phyloP scores from a whole-genome alignment of 495 filamentous ascomycete genomes.

The Penicillium tannophilum region DNA sequence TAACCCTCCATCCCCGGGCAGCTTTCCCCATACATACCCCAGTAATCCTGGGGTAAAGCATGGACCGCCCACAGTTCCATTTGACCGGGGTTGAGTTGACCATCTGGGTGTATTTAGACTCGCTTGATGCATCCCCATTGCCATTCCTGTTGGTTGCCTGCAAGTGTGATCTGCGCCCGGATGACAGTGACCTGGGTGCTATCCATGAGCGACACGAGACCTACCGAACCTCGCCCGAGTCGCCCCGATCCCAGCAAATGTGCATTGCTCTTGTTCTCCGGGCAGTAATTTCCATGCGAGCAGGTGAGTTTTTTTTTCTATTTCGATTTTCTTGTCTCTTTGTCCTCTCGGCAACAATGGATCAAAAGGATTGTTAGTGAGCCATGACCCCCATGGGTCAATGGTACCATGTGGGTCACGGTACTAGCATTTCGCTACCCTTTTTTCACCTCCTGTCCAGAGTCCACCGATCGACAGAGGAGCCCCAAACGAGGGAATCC shows the following conservation, averaged over 20 bases:
- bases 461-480: slow-evolving; percentile 28
- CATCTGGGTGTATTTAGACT: slow-evolving; percentile 52
- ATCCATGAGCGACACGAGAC: slow-evolving; percentile 64
- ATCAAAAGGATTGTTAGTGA: slow-evolving; percentile 18
- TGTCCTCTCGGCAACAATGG: slow-evolving; percentile 7
- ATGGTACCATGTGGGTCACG: slow-evolving; percentile 35
- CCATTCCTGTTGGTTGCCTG: slow-evolving; percentile 79
- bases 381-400: slow-evolving; percentile 30
- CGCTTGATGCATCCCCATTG: slow-evolving; percentile 63
- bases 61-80: not conserved
- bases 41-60: slow-evolving; percentile 1
- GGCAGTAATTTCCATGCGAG: slow-evolving; percentile 62
- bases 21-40: not conserved
- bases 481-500: slow-evolving; percentile 8
- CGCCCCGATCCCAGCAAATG: slow-evolving; percentile 72
- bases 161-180: slow-evolving; percentile 76
- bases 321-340: not conserved
- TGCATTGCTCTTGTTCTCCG: slow-evolving; percentile 77
- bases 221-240: slow-evolving; percentile 69
- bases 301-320: slow-evolving; percentile 58
- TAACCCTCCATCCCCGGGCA: not conserved
- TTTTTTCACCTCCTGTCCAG: slow-evolving; percentile 22
- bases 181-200: slow-evolving; percentile 47
- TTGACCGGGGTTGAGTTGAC: slow-evolving; percentile 5
- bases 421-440: slow-evolving; percentile 37